Base-by-base conservation (phyloP, 1,139 yeast genomes). In the Zygosaccharomyces pseudobailii region DNA sequence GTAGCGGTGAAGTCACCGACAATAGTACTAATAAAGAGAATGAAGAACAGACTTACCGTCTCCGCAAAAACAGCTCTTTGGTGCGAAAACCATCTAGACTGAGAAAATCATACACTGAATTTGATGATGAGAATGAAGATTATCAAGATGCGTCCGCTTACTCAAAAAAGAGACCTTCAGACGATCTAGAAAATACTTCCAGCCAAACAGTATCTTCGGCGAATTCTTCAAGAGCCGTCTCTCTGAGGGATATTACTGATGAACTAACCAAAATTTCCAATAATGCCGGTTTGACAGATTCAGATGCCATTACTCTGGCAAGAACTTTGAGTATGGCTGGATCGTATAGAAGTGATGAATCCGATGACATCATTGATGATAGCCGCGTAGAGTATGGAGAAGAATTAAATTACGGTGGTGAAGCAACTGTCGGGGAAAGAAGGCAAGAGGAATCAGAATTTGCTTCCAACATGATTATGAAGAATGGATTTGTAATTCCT, bases 271-370 rank as follows among this genome's bases (percentile, higher is more conserved):
- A 73, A 45, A 68, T 85, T 38, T 79, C 88, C 0, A 80, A 78
- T 54, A 69, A 79, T 62, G 90, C 90, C 0, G 92, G 94, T 0
- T 70, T 85, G 68, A 84, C 82, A 45, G 80, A 86, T 10, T 75
- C 79, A 23, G 90, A 85, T 66, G 88, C 92, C 0, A 82, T 82
- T 2, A 80, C 90, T 0, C 68, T 85, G 43, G 92, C 92, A 0
- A 71, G 90, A 58, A 80, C 89, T 0, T 71, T 85, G 47, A 60
- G 67, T 38, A 61, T 65, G 59, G 57, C 64, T 3, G 57, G 65
- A 6, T 54, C 63, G 3, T 56, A 52, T 37, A 36, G 49, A 7
- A 46, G 44, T 34, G 35, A 33, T 6, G 52, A 47, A 25, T n/a
- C 36, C 10, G 38, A 28, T 40, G 32, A 22, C 36, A 28, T 32